Evolutionary conservation across 1,139 yeast species (phyloP), one percentile per base, ranked within the genome.

Genomic region (Yamadazyma trypodendri): DNA sequence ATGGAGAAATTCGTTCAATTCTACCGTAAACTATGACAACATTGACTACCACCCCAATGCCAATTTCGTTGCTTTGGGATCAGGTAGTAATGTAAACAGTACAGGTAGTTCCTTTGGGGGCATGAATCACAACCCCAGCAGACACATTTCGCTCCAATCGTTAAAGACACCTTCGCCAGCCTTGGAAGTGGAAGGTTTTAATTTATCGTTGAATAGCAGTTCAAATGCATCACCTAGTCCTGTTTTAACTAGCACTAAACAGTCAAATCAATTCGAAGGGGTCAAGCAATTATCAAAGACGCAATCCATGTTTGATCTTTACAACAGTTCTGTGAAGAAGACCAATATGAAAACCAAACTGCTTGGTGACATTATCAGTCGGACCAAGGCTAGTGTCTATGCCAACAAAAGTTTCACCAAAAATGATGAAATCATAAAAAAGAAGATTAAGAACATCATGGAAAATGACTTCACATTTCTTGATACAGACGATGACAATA

Each of bases 161-260:
- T 45, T 65, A 39, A 52, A 72, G 37, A 61, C 74, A 0, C 78
- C 79, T 2, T 72, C 79, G 1, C 79, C 79, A 1, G 69, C 67
- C 1, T 37, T 63, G 8, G 79, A 74, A 46, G 54, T 57, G 37
- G 79, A 73, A 14, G 79, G 72, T 22, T 69, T 58, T 44, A 58
- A 59, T 15, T 66, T 74, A 70, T 51, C 40, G 24, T 11, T 24
- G 21, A 28, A 24, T 21, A 33, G 35, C 31, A 32, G 40, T 17
- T 28, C 33, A 15, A 28, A 32, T 32, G 32, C 34, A 9, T 38
- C 24, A 6, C 43, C 43, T 6, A 35, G 40, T 18, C 37, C 41
- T 1, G 34, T 39, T 20, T 37, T 41, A 5, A 38, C 28, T 12
- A 24, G 28, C 23, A 18, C n/a, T n/a, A n/a, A n/a, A 32, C 23